Conservation (phyloP, 1,284 basidiomycete species). For the Kalmanozyma brasiliensis region DNA sequence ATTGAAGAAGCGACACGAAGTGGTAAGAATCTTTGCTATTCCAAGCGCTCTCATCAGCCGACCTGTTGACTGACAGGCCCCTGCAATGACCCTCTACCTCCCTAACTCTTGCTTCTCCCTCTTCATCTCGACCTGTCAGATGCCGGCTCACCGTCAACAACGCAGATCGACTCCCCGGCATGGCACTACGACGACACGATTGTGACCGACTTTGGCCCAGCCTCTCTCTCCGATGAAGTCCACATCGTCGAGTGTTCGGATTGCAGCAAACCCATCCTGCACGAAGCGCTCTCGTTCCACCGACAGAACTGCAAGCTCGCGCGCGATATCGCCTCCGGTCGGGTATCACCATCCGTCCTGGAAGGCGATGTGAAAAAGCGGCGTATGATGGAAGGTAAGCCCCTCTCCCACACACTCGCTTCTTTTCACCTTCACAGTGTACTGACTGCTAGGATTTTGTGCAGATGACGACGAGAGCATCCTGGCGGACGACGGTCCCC, state of each 20-base stretch:
- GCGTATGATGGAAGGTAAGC: slow-evolving; percentile 48
- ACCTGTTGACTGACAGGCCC: slow-evolving; percentile 4
- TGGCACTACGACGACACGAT: slow-evolving; percentile 63
- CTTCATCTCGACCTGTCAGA: slow-evolving; percentile 9
- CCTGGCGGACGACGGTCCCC: slow-evolving; percentile 25
- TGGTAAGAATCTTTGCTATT: slow-evolving; percentile 32
- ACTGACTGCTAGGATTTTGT: neutral
- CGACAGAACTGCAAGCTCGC: slow-evolving; percentile 57
- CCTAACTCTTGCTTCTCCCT: neutral
- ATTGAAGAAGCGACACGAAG: slow-evolving; percentile 48
- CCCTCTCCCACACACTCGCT: too few relatives aligned
- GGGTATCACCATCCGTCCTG: slow-evolving; percentile 53
- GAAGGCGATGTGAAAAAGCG: slow-evolving; percentile 49
- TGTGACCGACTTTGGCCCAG: slow-evolving; percentile 64
- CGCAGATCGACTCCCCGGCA: slow-evolving; percentile 28
- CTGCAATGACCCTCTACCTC: neutral
- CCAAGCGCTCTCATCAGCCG: neutral
- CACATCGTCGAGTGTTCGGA: slow-evolving; percentile 56
- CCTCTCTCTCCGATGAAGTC: slow-evolving; percentile 59
- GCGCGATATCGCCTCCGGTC: slow-evolving; percentile 52
- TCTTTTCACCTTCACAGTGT: too few relatives aligned
- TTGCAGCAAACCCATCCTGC: slow-evolving; percentile 57
- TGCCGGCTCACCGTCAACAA: slow-evolving; percentile 23
- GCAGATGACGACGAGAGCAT: slow-evolving; percentile 43
- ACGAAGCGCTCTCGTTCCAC: slow-evolving; percentile 54